Percentiles rank a stretch among this genome's conserved stretches.
Evolutionary conservation across 352 stramenopile species (phyloP).

Genomic region (Globisporangium nagaii): DNA sequence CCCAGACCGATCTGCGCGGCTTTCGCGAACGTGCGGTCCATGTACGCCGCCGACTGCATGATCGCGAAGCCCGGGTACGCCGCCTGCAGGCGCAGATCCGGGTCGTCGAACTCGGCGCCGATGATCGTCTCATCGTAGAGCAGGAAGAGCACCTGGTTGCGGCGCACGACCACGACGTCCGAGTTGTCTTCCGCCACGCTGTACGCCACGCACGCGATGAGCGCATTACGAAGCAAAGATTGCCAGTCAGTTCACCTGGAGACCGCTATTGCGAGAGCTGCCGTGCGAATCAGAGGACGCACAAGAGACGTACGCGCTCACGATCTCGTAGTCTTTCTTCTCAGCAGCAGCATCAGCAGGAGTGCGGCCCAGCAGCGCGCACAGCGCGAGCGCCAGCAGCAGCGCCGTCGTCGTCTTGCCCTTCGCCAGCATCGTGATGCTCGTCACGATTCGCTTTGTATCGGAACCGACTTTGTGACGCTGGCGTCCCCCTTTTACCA

Average conservation of each 20-base stretch:
- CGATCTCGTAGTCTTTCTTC: slow-evolving; percentile 12
- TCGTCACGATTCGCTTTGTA: neutral
- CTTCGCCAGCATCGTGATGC: neutral
- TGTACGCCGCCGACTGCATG: slow-evolving; percentile 67
- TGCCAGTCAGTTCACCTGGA: neutral
- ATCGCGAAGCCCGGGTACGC: slow-evolving; percentile 77
- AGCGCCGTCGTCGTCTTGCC: neutral
- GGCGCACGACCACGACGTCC: slow-evolving; percentile 52
- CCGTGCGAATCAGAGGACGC: neutral
- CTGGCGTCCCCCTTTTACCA: neutral
- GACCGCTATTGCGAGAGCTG: neutral
- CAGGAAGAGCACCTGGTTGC: slow-evolving; percentile 44
- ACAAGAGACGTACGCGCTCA: slow-evolving; percentile 8
- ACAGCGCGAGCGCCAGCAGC: slow-evolving; percentile 1
- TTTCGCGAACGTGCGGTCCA: slow-evolving; percentile 30
- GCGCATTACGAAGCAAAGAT: neutral
- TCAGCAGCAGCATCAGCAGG: neutral
- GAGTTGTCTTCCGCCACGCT: slow-evolving; percentile 42
- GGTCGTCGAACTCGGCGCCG: slow-evolving; percentile 69
- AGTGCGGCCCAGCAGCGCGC: neutral
- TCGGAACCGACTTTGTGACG: neutral
- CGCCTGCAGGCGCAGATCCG: slow-evolving; percentile 47
- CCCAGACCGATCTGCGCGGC: slow-evolving; percentile 66
- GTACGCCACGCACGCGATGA: neutral
- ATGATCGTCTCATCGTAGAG: slow-evolving; percentile 80